These are phyloP conservation scores for Sisymbrium altissimum DNA, from an alignment of 345 rosid species.

Conservation along the genomic window DNA sequence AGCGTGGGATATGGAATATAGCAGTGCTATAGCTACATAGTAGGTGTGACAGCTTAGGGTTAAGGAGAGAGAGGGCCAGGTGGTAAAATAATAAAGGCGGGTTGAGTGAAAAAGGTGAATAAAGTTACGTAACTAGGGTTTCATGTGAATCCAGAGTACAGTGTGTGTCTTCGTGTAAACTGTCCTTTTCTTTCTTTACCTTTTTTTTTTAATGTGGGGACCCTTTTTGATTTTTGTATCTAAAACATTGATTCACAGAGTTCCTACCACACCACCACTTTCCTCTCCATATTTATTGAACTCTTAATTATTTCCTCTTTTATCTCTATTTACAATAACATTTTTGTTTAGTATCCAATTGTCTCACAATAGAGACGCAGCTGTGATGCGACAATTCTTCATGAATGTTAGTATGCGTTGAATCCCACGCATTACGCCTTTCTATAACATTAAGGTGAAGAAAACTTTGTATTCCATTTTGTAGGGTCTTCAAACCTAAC, in stretches of 20 bases:
- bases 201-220: constrained; percentile 3
- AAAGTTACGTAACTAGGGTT: constrained; percentile 31
- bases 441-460: neutral
- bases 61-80: constrained; percentile 23
- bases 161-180: constrained; percentile 35
- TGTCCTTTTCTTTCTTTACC: constrained; percentile 29
- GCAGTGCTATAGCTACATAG: constrained; percentile 5
- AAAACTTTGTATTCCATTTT: neutral
- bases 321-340: constrained; percentile 7
- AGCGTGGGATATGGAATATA: constrained; percentile 30
- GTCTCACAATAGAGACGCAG: constrained; percentile 15
- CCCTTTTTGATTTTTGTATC: neutral
- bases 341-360: constrained; percentile 19
- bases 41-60: constrained; percentile 26
- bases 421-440: constrained; percentile 13
- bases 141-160: constrained; percentile 29
- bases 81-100: constrained; percentile 4
- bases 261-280: constrained; percentile 17
- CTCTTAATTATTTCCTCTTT: constrained; percentile 12
- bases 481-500: neutral
- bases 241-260: constrained; percentile 17
- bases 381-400: constrained; percentile 23
- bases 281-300: neutral
- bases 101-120: constrained; percentile 28
- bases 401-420: constrained; percentile 16